Conservation (phyloP, 129 eudicot species). For the Arctium lappa region DNA sequence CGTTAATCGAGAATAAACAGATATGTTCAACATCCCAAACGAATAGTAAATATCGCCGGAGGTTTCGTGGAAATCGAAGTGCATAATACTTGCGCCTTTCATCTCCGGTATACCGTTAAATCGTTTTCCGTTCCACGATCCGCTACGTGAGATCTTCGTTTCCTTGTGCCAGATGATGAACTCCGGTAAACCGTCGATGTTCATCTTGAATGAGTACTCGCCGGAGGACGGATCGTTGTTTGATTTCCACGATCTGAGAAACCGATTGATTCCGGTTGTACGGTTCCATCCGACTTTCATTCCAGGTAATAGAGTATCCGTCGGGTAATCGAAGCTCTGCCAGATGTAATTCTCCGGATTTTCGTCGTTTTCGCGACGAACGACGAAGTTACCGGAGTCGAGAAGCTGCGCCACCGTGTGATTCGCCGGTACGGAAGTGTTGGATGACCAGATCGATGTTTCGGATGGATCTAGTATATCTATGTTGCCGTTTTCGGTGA, state of each 20-base stretch:
- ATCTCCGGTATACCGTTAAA: constrained; percentile 63
- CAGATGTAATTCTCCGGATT: constrained; percentile 41
- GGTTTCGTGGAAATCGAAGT: constrained; percentile 4
- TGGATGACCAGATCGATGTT: constrained; percentile 44
- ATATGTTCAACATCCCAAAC: constrained; percentile 3
- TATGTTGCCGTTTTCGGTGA: constrained; percentile 38
- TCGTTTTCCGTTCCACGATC: constrained; percentile 57
- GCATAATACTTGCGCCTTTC: constrained; percentile 1
- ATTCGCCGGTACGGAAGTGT: constrained; percentile 14
- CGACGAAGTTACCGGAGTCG: constrained; percentile 61
- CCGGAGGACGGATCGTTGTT: constrained; percentile 48
- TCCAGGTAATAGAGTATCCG: constrained; percentile 68
- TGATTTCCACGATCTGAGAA: constrained; percentile 50
- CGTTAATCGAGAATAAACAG: constrained; percentile 31
- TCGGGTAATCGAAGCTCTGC: constrained; percentile 66
- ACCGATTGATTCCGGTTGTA: constrained; percentile 36
- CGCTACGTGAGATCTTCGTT: constrained; percentile 21
- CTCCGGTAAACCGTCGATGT: constrained; percentile 50
- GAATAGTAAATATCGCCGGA: constrained; percentile 25
- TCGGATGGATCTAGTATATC: constrained; percentile 14
- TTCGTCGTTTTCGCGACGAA: constrained; percentile 27
- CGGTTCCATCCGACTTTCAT: constrained; percentile 63
- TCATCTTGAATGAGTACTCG: constrained; percentile 31
- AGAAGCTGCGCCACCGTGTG: constrained; percentile 44
- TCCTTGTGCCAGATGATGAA: background rate